Evolutionary conservation across 2,329 filamentous ascomycete genomes (phyloP).

Genomic region (Chlorencoelia australis): DNA sequence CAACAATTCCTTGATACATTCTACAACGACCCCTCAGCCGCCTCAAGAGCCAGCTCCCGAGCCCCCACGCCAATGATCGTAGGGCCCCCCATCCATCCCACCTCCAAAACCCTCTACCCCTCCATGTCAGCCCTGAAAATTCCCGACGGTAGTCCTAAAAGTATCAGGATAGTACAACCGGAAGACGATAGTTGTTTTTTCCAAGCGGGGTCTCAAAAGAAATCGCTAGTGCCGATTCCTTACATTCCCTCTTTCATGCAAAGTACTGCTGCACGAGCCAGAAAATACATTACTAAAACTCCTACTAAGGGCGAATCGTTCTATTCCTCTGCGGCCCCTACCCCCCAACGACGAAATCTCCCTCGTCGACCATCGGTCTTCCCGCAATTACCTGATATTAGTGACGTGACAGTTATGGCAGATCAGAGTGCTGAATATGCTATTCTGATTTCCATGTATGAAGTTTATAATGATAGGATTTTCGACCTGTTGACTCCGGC

Average conservation of each 20-base stretch:
- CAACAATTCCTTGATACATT: constrained; percentile 68
- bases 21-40: constrained; percentile 53
- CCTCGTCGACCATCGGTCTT: constrained; percentile 61
- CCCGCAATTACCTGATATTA: constrained; percentile 66
- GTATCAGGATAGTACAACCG: constrained; percentile 17
- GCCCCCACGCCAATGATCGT: constrained; percentile 62
- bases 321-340: too few relatives aligned
- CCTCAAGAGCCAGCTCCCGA: constrained; percentile 51
- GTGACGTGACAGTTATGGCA: constrained; percentile 54
- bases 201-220: constrained; percentile 1
- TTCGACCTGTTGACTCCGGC: constrained; percentile 77
- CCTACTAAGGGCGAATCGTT: constrained; percentile 41
- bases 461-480: constrained; percentile 97
- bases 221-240: constrained; percentile 8
- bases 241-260: constrained; percentile 24
- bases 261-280: constrained; percentile 23
- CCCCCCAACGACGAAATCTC: constrained; percentile 48
- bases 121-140: constrained; percentile 11
- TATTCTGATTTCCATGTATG: constrained; percentile 93
- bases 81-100: constrained; percentile 31
- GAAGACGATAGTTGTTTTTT: constrained; percentile 10
- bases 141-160: constrained; percentile 22
- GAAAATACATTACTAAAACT: constrained; percentile 27
- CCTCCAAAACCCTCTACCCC: constrained; percentile 15
- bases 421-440: constrained; percentile 71